Conservation (phyloP, 2,329 filamentous ascomycete species). For the Diaporthe sp. region DNA sequence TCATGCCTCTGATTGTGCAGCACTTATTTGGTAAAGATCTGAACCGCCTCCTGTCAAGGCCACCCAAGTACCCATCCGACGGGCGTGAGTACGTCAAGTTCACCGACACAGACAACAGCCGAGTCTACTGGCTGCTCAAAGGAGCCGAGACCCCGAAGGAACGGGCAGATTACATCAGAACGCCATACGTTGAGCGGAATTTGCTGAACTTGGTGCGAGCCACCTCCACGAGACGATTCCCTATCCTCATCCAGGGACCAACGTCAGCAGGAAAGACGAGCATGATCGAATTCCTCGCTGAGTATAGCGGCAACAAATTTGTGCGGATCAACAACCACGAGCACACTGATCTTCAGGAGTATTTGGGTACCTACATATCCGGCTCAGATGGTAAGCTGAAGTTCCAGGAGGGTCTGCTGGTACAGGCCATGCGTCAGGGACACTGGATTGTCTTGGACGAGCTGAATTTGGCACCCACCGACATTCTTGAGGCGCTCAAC, state of each 20-base stretch:
- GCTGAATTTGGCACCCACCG: conserved; percentile 94
- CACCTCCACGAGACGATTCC: conserved; percentile 91
- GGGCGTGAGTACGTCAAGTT: conserved; percentile 85
- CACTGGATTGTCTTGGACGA: conserved; percentile 99
- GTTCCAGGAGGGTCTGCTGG: conserved; percentile 94
- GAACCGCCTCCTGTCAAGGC: conserved; percentile 79
- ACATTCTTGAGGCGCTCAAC: conserved; percentile 96
- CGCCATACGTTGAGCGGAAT: conserved; percentile 93
- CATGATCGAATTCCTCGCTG: conserved; percentile 99
- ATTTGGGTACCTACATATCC: conserved; percentile 94
- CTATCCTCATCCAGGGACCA: conserved; percentile 94
- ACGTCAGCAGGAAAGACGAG: conserved; percentile 98
- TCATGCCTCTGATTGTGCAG: conserved; percentile 84
- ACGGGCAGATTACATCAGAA: conserved; percentile 94
- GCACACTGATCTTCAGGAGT: conserved; percentile 97
- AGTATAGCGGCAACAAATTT: conserved; percentile 95
- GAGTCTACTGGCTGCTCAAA: conserved; percentile 91
- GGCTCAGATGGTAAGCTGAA: conserved; percentile 84
- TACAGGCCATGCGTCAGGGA: conserved; percentile 90
- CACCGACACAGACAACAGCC: conserved; percentile 70
- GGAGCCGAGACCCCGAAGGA: conserved; percentile 76
- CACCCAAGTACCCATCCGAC: conserved; percentile 82
- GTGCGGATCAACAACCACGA: conserved; percentile 99
- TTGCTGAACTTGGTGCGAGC: conserved; percentile 94
- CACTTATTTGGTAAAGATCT: conserved; percentile 80